Evolutionary conservation across 208 protist species (phyloP).

Genomic region (Leishmania arabica): DNA sequence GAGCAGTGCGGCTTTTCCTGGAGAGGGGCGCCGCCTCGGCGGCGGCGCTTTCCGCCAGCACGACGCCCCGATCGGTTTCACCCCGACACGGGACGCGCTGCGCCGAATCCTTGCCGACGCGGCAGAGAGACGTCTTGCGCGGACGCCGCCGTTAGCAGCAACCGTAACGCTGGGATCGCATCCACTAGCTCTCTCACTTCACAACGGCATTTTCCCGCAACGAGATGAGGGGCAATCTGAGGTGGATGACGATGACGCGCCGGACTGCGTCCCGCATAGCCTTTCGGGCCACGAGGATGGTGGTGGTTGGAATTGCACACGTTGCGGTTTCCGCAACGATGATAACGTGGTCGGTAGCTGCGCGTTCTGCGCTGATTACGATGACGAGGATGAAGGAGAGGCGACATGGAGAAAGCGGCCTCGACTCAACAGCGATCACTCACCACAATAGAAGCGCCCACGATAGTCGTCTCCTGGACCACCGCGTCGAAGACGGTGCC

Average conservation of each 20-base stretch:
- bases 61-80: background rate
- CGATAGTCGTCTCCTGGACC: background rate
- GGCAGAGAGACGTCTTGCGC: conserved; percentile 10
- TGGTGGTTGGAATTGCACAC: conserved; percentile 29
- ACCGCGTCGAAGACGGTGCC: background rate
- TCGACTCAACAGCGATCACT: background rate
- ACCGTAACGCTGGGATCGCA: too few relatives aligned
- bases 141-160: background rate
- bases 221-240: background rate
- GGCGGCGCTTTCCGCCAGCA: background rate
- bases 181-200: background rate
- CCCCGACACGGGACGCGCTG: conserved; percentile 23
- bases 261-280: conserved; percentile 21
- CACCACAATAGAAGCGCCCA: background rate
- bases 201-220: background rate
- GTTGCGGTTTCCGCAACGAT: conserved; percentile 38
- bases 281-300: conserved; percentile 3
- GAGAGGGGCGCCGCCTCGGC: conserved; percentile 21
- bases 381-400: background rate
- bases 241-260: conserved; percentile 17
- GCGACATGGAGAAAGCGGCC: background rate
- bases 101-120: conserved; percentile 24
- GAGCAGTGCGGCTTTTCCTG: conserved; percentile 7
- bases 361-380: conserved; percentile 31
- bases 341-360: background rate